Base-by-base conservation (phyloP, 257 asterid genomes). In the Fraxinus quadrangulata region DNA sequence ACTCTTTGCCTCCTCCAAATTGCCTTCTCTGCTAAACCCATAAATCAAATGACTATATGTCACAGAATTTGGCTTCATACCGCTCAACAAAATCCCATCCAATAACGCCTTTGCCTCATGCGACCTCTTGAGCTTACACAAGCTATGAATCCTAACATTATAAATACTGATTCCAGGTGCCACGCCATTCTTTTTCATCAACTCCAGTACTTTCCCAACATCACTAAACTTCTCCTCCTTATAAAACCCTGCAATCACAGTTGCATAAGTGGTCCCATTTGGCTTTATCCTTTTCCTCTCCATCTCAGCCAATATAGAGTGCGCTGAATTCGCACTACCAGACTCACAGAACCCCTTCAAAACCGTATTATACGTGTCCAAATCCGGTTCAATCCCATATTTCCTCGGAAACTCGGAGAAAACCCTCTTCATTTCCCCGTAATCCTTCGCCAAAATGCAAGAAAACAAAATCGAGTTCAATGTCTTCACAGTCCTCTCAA, bases 251-350 rank as follows among this genome's bases (percentile, higher is more conserved):
- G 87, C 81, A 9, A 96, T 87, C 75, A 84, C 92, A 9, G 51
- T 42, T 21, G 92, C 87, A 68, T 90, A 90, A 5, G 98, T 89
- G 8, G 87, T 74, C 10, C 37, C 71, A 42, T 85, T 86, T 0
- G 98, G 95, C 79, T 76, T 88, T 9, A 92, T 77, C 0, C 87
- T 67, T 75, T 86, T 92, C 84, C 91, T 87, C 70, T 75, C 88
- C 99, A 96, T 96, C 80, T 93, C 97, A 26, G 87, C 89, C 70
- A 96, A 68, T n/a, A 96, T 39, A 5, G 96, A 85, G 84, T 88
- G 89, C 1, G 89, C 88, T 59, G 86, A 75, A 54, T 73, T 90
- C 0, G 95, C 75, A 11, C 90, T 80, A 30, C 96, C 92, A 5
- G 94, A 90, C 72, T 77, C 86, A 79, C 94, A 89, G 47, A 93